phyloP scores from a whole-genome alignment of 1,284 basidiomycete genomes.

The Lignosus rhinocerotis region DNA sequence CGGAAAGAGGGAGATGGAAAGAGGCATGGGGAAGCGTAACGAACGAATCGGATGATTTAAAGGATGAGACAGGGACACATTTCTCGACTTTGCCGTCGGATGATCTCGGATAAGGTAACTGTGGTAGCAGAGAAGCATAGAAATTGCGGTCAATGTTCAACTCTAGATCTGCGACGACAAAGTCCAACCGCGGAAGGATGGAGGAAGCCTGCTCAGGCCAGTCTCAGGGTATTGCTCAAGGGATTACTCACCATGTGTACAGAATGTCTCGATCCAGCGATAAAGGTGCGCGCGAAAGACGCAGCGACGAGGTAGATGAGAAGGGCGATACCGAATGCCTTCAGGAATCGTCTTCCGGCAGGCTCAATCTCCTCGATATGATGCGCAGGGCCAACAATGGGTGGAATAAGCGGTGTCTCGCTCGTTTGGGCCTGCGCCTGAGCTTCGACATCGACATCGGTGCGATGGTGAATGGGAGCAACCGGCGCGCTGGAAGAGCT shows the following conservation, averaged over 20 bases:
- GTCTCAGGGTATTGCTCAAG: neutral
- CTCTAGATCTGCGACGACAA: neutral
- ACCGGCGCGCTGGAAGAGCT: neutral
- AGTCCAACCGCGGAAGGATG: neutral
- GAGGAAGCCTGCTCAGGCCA: neutral
- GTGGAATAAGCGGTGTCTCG: conserved; percentile 2
- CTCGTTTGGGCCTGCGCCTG: neutral
- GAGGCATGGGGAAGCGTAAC: no score
- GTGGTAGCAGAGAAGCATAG: neutral
- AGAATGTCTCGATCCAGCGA: conserved; percentile 12
- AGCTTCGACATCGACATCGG: conserved; percentile 6
- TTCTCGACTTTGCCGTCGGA: conserved; percentile 19
- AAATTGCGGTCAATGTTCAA: neutral
- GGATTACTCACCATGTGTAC: conserved; percentile 2
- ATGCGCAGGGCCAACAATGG: neutral
- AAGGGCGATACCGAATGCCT: conserved; percentile 29
- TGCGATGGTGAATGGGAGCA: neutral
- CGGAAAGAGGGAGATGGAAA: conserved; percentile 25
- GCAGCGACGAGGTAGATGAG: conserved; percentile 28
- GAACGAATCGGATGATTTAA: conserved; percentile 5
- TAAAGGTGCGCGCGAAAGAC: conserved; percentile 22
- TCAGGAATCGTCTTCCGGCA: conserved; percentile 29
- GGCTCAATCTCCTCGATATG: conserved; percentile 16
- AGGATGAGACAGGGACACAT: conserved; percentile 9
- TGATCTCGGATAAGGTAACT: conserved; percentile 1